Evolutionary conservation across 2,329 filamentous ascomycete species (phyloP).

Genomic region (Aspergillus sp.): DNA sequence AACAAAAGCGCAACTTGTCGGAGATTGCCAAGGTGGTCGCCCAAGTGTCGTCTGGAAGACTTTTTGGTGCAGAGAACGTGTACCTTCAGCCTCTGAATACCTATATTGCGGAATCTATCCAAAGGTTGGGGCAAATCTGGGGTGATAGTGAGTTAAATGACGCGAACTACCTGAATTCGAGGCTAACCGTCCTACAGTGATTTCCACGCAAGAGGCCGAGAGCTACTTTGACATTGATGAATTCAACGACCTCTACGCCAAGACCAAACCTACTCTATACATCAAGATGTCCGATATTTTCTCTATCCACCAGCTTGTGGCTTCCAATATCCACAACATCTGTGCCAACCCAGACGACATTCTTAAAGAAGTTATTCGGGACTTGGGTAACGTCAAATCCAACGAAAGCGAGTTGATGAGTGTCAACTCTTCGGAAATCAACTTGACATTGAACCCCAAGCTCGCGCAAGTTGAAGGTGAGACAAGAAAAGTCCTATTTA

Average conservation of each 20-base stretch:
- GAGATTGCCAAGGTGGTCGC: constrained; percentile 91
- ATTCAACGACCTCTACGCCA: constrained; percentile 96
- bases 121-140: constrained; percentile 76
- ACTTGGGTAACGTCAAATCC: constrained; percentile 92
- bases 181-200: constrained; percentile 58
- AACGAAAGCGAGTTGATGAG: constrained; percentile 93
- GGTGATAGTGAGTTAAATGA: constrained; percentile 58
- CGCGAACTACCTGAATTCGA: neutral
- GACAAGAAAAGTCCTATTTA: constrained; percentile 16
- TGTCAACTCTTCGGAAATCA: constrained; percentile 85
- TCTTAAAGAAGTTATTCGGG: constrained; percentile 86
- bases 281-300: constrained; percentile 99
- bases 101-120: constrained; percentile 83
- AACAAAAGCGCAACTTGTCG: constrained; percentile 88
- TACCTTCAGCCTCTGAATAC: constrained; percentile 94
- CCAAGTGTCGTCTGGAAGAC: constrained; percentile 83
- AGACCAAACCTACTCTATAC: constrained; percentile 96
- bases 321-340: constrained; percentile 75
- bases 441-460: constrained; percentile 86
- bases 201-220: constrained; percentile 85
- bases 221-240: constrained; percentile 97
- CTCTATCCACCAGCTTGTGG: constrained; percentile 87
- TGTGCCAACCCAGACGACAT: constrained; percentile 83
- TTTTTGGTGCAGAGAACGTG: constrained; percentile 93
- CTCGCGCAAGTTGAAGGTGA: constrained; percentile 79